phyloP scores from a whole-genome alignment of 2,329 filamentous ascomycete species.

The Fonsecaea pedrosoi region DNA sequence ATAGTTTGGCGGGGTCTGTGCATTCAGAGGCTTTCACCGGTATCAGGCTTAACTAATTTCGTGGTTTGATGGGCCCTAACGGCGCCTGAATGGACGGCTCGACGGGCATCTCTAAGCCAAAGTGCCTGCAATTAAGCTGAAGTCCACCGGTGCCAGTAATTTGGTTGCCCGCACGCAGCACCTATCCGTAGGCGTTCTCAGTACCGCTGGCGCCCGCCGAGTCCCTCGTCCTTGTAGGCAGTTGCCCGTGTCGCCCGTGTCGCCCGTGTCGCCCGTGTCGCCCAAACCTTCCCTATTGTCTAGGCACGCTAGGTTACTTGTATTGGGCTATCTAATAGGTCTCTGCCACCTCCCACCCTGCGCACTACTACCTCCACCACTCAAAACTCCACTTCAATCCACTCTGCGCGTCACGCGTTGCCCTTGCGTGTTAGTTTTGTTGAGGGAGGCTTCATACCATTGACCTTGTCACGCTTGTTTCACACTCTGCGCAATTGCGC shows the following conservation, averaged over 20 bases:
- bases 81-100: not conserved
- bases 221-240: not conserved
- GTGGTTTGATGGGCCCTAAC: not conserved
- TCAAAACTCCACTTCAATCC: constrained; percentile 10
- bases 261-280: not conserved
- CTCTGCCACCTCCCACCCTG: not conserved
- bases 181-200: too few relatives aligned
- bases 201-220: too few relatives aligned
- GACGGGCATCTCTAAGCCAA: not conserved
- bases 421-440: not conserved
- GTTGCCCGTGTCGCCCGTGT: not conserved
- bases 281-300: not conserved
- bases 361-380: not conserved
- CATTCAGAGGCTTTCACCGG: not conserved
- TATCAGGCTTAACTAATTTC: not conserved
- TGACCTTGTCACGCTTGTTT: not conserved
- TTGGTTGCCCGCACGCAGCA: too few relatives aligned
- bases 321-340: too few relatives aligned
- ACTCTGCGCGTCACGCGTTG: constrained; percentile 8
- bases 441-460: not conserved
- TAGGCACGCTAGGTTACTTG: too few relatives aligned
- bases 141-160: not conserved
- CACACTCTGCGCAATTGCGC: constrained; percentile 1
- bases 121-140: not conserved
- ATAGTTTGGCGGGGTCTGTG: not conserved